phyloP scores from a whole-genome alignment of 2,329 filamentous ascomycete genomes.

The Lecanosticta acicola region DNA sequence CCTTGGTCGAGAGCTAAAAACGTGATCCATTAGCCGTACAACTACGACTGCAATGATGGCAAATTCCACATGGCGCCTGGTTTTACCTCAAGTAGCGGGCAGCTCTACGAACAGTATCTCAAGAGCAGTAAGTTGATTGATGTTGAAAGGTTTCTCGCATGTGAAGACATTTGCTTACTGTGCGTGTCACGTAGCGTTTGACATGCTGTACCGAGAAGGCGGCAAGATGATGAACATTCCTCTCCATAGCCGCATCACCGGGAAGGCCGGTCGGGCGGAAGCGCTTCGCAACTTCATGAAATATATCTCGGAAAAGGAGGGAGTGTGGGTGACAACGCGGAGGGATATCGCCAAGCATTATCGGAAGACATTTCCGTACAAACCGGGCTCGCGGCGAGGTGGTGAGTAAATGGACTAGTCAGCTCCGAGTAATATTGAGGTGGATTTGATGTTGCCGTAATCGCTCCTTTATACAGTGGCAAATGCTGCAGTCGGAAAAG shows the following conservation, averaged over 20 bases:
- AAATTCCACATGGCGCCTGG: constrained; percentile 43
- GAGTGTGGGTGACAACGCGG: constrained; percentile 42
- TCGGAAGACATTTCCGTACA: constrained; percentile 37
- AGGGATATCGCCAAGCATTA: constrained; percentile 42
- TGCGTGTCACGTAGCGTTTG: too few relatives aligned
- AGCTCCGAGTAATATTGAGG: background rate
- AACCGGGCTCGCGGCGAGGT: constrained; percentile 12
- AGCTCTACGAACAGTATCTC: constrained; percentile 38
- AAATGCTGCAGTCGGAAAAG: constrained; percentile 9
- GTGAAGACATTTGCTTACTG: too few relatives aligned
- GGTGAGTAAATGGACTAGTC: constrained; percentile 1
- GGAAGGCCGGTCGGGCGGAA: constrained; percentile 38
- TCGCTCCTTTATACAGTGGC: constrained; percentile 22
- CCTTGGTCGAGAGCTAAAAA: too few relatives aligned
- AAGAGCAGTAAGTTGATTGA: too few relatives aligned
- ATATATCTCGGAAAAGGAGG: constrained; percentile 37
- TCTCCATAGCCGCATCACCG: constrained; percentile 38
- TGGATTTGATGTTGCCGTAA: constrained; percentile 9
- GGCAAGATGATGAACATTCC: constrained; percentile 43
- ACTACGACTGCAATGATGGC: constrained; percentile 39
- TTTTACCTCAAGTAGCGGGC: constrained; percentile 37
- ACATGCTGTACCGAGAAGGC: constrained; percentile 39
- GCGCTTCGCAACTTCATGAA: constrained; percentile 38
- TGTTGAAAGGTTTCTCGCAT: too few relatives aligned
- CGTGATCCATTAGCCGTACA: too few relatives aligned